phyloP scores from a whole-genome alignment of 768 basidiomycete species.

The Gautieria morchelliformis region DNA sequence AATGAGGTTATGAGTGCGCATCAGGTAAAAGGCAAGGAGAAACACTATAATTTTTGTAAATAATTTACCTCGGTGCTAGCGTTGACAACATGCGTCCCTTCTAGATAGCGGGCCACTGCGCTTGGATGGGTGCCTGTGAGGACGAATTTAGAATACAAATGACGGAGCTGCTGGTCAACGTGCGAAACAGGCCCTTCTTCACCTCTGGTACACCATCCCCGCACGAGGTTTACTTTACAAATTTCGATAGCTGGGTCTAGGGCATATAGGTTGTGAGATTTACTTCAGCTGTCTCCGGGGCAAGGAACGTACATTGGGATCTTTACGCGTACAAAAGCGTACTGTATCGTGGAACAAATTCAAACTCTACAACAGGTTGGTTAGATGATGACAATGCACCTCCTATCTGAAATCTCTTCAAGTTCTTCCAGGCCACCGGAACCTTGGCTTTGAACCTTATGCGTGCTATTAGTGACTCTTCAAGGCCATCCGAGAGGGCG shows the following conservation, averaged over 20 bases:
- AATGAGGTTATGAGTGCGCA: not conserved
- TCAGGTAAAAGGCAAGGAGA: slow-evolving; percentile 8
- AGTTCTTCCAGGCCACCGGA: slow-evolving; percentile 82
- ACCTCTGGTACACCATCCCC: slow-evolving; percentile 92
- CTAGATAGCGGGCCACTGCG: slow-evolving; percentile 70
- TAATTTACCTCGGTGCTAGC: slow-evolving; percentile 89
- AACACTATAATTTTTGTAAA: no score
- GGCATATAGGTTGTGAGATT: not conserved
- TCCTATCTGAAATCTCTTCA: slow-evolving; percentile 88
- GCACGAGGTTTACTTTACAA: slow-evolving; percentile 95
- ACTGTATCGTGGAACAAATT: slow-evolving; percentile 64
- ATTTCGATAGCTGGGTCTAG: slow-evolving; percentile 77
- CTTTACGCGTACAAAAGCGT: slow-evolving; percentile 80
- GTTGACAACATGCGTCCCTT: slow-evolving; percentile 76
- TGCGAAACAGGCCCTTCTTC: slow-evolving; percentile 83
- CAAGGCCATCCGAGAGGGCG: not conserved
- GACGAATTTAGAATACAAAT: not conserved
- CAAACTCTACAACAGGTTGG: slow-evolving; percentile 1
- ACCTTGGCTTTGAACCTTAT: slow-evolving; percentile 66
- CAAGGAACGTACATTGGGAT: slow-evolving; percentile 58
- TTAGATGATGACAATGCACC: slow-evolving; percentile 36
- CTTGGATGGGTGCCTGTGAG: slow-evolving; percentile 65
- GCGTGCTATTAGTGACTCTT: not conserved
- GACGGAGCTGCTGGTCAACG: slow-evolving; percentile 7
- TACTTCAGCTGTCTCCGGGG: not conserved